Evolutionary conservation across 345 rosid genomes (phyloP).

Genomic region (Erysimum cheiranthoides): DNA sequence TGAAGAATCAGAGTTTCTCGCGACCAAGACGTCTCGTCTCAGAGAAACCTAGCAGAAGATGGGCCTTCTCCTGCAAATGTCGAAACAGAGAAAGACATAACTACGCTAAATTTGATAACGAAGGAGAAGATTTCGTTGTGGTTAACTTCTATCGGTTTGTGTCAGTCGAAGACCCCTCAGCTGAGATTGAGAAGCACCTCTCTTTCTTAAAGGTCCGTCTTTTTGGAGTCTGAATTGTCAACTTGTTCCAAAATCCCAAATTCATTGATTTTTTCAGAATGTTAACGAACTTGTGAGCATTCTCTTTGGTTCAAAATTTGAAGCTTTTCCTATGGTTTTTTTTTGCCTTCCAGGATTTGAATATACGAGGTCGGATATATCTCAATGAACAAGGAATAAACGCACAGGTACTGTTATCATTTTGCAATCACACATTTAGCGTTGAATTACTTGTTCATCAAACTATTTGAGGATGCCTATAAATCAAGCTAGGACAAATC

Average conservation of each 20-base stretch:
- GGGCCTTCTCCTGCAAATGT: conserved; percentile 44
- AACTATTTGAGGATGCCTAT: not conserved
- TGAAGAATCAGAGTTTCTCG: not conserved
- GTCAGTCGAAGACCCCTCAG: conserved; percentile 57
- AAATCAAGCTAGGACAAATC: not conserved
- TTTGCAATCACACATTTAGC: conserved; percentile 2
- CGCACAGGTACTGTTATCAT: conserved; percentile 71
- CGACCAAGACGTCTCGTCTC: conserved; percentile 28
- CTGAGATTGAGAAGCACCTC: conserved; percentile 71
- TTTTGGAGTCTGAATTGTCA: not conserved
- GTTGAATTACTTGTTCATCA: conserved; percentile 5
- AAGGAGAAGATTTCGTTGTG: conserved; percentile 63
- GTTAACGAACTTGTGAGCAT: not conserved
- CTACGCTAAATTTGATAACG: conserved; percentile 1
- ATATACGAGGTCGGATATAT: conserved; percentile 82
- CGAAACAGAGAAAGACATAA: conserved; percentile 26
- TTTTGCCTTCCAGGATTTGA: conserved; percentile 52
- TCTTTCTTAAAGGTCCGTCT: conserved; percentile 65
- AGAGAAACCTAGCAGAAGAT: conserved; percentile 17
- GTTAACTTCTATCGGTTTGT: conserved; percentile 84
- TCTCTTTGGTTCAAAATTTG: conserved; percentile 8
- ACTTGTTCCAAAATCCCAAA: not conserved
- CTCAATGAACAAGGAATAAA: conserved; percentile 92
- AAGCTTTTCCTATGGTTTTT: conserved; percentile 1
- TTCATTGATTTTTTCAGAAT: too few species aligned